These are phyloP conservation scores for Wickerhamomyces sp. DNA, from an alignment of 1,139 yeast genomes.

Conservation along the genomic window DNA sequence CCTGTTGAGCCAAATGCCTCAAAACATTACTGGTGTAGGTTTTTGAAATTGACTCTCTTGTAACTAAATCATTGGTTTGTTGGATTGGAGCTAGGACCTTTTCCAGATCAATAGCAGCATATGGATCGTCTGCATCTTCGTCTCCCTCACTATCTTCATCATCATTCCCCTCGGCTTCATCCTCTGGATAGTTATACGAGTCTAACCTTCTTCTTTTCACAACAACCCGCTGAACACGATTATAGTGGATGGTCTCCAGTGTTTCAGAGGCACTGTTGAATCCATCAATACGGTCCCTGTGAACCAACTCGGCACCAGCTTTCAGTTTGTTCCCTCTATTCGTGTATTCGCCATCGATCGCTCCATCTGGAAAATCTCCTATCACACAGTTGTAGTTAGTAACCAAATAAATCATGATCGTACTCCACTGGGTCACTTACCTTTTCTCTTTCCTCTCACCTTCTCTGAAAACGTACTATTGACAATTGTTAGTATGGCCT, in stretches of 20 bases:
- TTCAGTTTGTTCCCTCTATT: conserved; percentile 61
- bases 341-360: conserved; percentile 29
- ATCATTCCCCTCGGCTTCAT: conserved; percentile 8
- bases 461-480: conserved; percentile 14
- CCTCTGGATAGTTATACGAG: conserved; percentile 15
- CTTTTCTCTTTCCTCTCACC: conserved; percentile 7
- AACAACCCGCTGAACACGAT: conserved; percentile 23
- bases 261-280: conserved; percentile 31
- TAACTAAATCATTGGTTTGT: conserved; percentile 74
- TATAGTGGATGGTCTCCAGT: conserved; percentile 32
- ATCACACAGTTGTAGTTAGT: too few species aligned
- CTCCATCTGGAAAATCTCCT: conserved; percentile 10
- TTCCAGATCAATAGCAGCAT: conserved; percentile 38
- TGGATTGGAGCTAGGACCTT: conserved; percentile 71
- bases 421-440: not conserved
- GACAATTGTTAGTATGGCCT: not conserved
- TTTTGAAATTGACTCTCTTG: conserved; percentile 62
- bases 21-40: conserved; percentile 54
- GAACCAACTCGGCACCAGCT: conserved; percentile 38
- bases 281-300: conserved; percentile 29
- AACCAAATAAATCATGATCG: too few species aligned
- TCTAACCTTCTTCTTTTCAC: conserved; percentile 21
- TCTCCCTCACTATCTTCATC: conserved; percentile 25
- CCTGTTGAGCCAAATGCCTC: conserved; percentile 57
- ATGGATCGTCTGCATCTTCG: conserved; percentile 31